A percentile compares a stretch with the other conserved stretches of the same genome.
Conservation (phyloP, 768 basidiomycete genomes). For the Mrakia frigida region DNA sequence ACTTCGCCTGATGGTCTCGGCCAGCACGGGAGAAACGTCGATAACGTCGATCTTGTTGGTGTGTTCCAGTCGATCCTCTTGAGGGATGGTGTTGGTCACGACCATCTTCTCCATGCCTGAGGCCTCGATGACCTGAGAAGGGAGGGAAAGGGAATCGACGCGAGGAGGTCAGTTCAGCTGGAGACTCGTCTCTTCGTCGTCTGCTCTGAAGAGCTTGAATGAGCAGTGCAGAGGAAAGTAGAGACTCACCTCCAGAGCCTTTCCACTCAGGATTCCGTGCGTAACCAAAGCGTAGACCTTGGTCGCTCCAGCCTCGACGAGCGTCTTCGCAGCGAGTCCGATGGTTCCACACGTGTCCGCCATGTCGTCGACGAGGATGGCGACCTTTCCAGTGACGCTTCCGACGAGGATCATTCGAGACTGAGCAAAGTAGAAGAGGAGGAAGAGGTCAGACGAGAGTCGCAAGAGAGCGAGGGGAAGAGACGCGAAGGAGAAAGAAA, state of each 20-base stretch:
- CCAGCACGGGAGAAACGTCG: constrained; percentile 85
- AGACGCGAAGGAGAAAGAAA: neutral
- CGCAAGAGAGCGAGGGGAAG: neutral
- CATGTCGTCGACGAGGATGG: constrained; percentile 98
- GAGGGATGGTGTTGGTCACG: constrained; percentile 93
- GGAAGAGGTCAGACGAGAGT: neutral
- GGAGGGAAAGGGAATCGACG: neutral
- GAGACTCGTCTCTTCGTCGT: neutral
- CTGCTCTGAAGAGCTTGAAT: constrained; percentile 34
- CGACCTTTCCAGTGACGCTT: constrained; percentile 87
- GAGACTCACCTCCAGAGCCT: constrained; percentile 54
- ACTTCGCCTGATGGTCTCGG: constrained; percentile 83
- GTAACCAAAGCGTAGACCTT: constrained; percentile 82
- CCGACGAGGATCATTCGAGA: constrained; percentile 73
- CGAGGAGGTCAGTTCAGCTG: neutral
- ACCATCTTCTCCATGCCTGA: constrained; percentile 81
- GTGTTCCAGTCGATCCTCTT: constrained; percentile 55
- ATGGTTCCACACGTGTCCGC: constrained; percentile 93
- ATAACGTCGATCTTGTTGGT: constrained; percentile 73
- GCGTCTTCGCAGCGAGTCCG: constrained; percentile 71
- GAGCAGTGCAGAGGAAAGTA: constrained; percentile 37
- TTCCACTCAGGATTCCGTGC: constrained; percentile 48
- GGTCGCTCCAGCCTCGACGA: constrained; percentile 83
- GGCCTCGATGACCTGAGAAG: constrained; percentile 52
- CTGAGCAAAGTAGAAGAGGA: neutral